phyloP scores from a whole-genome alignment of 495 filamentous ascomycete species.

The Neurospora tetrasperma region DNA sequence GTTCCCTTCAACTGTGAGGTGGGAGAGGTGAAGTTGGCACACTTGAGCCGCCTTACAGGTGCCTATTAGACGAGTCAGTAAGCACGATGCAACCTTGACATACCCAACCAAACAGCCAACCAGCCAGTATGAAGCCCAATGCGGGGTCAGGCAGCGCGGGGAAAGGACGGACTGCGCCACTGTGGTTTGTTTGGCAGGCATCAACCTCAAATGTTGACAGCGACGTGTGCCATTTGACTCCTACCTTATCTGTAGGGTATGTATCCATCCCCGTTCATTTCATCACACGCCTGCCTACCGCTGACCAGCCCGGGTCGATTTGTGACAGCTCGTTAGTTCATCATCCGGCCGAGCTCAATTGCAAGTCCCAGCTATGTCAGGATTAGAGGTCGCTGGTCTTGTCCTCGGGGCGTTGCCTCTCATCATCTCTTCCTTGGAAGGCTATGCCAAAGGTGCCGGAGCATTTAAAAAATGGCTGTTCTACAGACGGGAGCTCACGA shows the following conservation, averaged over 20 bases:
- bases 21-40: background rate
- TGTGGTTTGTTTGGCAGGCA: background rate
- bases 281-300: background rate
- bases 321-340: background rate
- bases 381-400: conserved; percentile 34
- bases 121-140: background rate
- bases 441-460: conserved; percentile 23
- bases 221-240: background rate
- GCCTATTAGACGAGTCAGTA: too few relatives aligned
- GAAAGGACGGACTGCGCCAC: background rate
- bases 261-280: background rate
- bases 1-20: background rate
- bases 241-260: too few relatives aligned
- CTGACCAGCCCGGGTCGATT: background rate
- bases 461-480: conserved; percentile 16
- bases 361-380: conserved; percentile 20
- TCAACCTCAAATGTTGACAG: background rate
- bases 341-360: background rate
- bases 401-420: conserved; percentile 33
- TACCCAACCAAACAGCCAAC: background rate
- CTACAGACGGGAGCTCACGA: conserved; percentile 22
- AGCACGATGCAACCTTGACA: background rate
- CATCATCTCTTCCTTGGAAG: conserved; percentile 27
- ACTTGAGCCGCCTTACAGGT: background rate
- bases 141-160: background rate